phyloP scores from a whole-genome alignment of 2,329 filamentous ascomycete species.

The Penicillium sp. region DNA sequence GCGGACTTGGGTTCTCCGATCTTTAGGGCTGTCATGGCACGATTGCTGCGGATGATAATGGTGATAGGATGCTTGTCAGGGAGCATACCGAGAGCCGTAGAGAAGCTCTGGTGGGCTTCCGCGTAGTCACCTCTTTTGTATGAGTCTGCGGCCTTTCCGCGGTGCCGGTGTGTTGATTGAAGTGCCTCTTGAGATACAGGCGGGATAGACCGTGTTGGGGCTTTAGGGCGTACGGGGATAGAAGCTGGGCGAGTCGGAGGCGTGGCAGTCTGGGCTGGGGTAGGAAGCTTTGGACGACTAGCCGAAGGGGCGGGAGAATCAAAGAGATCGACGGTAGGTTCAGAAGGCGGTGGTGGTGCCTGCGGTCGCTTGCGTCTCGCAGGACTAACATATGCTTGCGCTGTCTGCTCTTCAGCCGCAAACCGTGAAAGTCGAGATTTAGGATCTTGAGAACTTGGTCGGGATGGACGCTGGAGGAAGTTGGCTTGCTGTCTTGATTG shows the following conservation, averaged over 20 bases:
- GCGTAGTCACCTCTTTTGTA: conserved; percentile 94
- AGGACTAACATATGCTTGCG: conserved; percentile 79
- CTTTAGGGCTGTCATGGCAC: conserved; percentile 80
- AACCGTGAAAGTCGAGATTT: conserved; percentile 61
- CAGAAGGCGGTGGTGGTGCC: conserved; percentile 36
- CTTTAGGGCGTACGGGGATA: conserved; percentile 41
- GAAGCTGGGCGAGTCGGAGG: conserved; percentile 38
- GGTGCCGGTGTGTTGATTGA: conserved; percentile 65
- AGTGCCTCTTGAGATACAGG: conserved; percentile 60
- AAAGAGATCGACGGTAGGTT: conserved; percentile 56
- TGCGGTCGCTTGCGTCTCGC: conserved; percentile 61
- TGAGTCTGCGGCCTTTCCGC: conserved; percentile 71
- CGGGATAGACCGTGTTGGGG: conserved; percentile 49
- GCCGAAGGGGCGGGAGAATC: conserved; percentile 37
- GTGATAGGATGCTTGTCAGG: conserved; percentile 71
- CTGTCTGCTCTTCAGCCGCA: conserved; percentile 66
- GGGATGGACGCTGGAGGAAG: conserved; percentile 47
- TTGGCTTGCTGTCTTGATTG: conserved; percentile 35
- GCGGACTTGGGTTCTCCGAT: conserved; percentile 84
- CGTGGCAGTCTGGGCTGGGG: conserved; percentile 32
- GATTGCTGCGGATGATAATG: conserved; percentile 85
- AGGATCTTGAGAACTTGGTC: conserved; percentile 42
- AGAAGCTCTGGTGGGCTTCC: conserved; percentile 73
- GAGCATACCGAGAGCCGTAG: conserved; percentile 63
- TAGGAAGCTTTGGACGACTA: conserved; percentile 27